Evolutionary conservation across 2,329 filamentous ascomycete genomes (phyloP), one percentile per base, ranked within the genome.

Genomic region (Didymella glomerata): DNA sequence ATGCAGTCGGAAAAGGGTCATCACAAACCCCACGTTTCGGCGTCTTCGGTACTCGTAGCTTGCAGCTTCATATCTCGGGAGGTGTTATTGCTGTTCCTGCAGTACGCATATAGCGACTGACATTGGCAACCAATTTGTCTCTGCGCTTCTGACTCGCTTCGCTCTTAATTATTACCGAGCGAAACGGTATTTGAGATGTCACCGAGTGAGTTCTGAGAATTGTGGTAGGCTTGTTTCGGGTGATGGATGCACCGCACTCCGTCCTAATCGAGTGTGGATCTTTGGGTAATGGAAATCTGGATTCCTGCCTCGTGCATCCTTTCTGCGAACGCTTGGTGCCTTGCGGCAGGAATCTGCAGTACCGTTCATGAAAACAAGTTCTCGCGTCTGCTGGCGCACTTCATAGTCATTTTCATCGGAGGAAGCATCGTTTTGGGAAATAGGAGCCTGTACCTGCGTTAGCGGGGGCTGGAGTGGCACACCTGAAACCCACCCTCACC

Each of bases 361-460:
- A 40, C 67, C 64, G 68, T 73, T 73, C 64, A 68, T 67, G n/a
- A 59, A 54, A 59, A 50, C 56, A 59, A 54, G 50, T 54, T 51
- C 46, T 54, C n/a, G 32, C 28, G 34, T 48, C 51, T 60, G 52
- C 42, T 36, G 52, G 48, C 48, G 34, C 38, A 13, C 40, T 42
- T 28, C 44, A 34, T 52, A 13, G 40, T 51, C 27, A 41, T 20
- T 49, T 41, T 47, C 51, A 27, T 68, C 74, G 74, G 73, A 71
- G 70, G 64, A 76, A 73, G 68, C 63, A 64, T 66, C 72, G 42
- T 51, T 70, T 76, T 71, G 60, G 74, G 69, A 66, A 58, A 61
- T 64, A 66, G 47, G 48, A 65, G 54, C 54, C 62, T 65, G 75
- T 76, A 77, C 75, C 75, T 77, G 74, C 75, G 66, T 72, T 76